Conservation (phyloP, 202 grass and related monocot genomes). For the Brachypodium distachyon region DNA sequence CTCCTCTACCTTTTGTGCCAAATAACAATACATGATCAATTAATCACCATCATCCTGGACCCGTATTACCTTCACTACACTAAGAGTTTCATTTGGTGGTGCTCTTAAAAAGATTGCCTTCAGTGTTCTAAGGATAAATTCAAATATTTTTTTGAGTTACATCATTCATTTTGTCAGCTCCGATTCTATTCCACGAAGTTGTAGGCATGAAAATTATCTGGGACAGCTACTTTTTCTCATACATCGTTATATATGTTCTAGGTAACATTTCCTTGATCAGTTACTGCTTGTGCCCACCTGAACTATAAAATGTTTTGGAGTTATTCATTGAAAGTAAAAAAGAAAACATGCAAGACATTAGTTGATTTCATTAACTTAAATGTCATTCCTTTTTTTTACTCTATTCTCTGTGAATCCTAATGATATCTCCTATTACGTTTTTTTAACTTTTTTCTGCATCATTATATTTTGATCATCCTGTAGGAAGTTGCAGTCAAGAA, state of each 20-base stretch:
- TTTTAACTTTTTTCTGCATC: constrained; percentile 8
- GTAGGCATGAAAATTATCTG: too few species aligned
- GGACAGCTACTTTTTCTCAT: not conserved
- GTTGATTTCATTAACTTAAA: not conserved
- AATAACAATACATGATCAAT: not conserved
- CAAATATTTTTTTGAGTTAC: too few species aligned
- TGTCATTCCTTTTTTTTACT: not conserved
- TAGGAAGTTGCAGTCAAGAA: constrained; percentile 98
- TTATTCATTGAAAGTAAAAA: not conserved
- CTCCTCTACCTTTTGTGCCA: not conserved
- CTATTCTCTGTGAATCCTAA: not conserved
- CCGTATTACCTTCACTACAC: too few species aligned
- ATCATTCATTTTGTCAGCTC: too few species aligned
- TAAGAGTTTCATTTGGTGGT: too few species aligned
- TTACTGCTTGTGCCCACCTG: not conserved
- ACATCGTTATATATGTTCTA: not conserved
- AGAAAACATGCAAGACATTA: not conserved
- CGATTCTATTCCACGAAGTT: too few species aligned
- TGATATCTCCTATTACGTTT: not conserved
- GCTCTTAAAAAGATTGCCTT: too few species aligned
- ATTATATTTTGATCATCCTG: constrained; percentile 20
- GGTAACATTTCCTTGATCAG: not conserved
- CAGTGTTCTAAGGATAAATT: too few species aligned
- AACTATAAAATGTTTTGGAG: not conserved
- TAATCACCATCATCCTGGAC: too few species aligned